phyloP scores from a whole-genome alignment of 805 yeast species.

The Myxozyma lipomycoides region DNA sequence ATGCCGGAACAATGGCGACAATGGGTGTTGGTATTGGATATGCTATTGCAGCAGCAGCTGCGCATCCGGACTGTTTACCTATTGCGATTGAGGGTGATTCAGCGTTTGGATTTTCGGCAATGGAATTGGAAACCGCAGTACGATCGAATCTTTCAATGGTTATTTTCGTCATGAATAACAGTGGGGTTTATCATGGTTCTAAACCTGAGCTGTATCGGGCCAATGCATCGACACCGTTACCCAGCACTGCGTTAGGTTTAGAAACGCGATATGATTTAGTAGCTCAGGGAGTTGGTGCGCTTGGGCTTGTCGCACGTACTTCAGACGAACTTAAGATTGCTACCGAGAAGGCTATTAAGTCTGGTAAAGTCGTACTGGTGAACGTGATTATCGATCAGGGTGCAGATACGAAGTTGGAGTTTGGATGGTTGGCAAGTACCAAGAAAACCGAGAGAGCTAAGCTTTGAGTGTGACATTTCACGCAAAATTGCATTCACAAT shows the following conservation, averaged over 20 bases:
- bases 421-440: constrained; percentile 66
- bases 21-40: constrained; percentile 76
- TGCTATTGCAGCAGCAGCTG: constrained; percentile 47
- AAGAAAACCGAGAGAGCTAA: constrained; percentile 37
- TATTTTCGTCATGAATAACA: constrained; percentile 65
- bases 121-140: constrained; percentile 69
- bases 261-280: constrained; percentile 56
- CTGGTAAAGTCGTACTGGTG: constrained; percentile 44
- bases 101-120: constrained; percentile 70
- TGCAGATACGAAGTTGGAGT: constrained; percentile 49
- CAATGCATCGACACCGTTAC: constrained; percentile 37
- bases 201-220: constrained; percentile 36
- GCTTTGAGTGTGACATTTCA: constrained; percentile 22
- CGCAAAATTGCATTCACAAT: neutral
- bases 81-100: constrained; percentile 71
- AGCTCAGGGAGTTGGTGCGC: constrained; percentile 52
- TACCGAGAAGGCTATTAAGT: constrained; percentile 39
- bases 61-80: constrained; percentile 39
- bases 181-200: constrained; percentile 68
- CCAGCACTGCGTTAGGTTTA: constrained; percentile 57
- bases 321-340: constrained; percentile 41
- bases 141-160: constrained; percentile 52
- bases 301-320: constrained; percentile 48
- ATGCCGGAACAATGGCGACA: constrained; percentile 73
- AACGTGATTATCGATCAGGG: constrained; percentile 64